Evolutionary conservation across 306 rosid species (phyloP).

Genomic region (Lathyrus sativus): DNA sequence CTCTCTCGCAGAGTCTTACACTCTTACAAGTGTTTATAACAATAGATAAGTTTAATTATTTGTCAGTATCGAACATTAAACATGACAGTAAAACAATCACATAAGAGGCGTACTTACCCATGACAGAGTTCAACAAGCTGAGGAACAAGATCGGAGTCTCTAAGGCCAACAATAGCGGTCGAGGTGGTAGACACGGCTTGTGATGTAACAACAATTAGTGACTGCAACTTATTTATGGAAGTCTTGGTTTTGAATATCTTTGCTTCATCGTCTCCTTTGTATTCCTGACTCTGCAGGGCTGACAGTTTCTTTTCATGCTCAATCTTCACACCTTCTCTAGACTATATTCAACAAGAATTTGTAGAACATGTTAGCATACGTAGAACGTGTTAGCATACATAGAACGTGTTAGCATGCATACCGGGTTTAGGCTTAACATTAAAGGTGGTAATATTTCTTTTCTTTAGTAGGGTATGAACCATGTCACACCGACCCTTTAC

Average conservation of each 20-base stretch:
- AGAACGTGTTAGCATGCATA: neutral
- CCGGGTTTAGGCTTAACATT: too few species aligned
- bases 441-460: neutral
- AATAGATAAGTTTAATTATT: neutral
- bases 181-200: slow-evolving; percentile 97
- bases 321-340: slow-evolving; percentile 91
- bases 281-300: slow-evolving; percentile 80
- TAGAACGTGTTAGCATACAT: neutral
- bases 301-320: slow-evolving; percentile 88
- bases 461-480: neutral
- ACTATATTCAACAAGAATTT: slow-evolving; percentile 52
- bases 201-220: slow-evolving; percentile 84
- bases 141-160: slow-evolving; percentile 94
- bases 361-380: slow-evolving; percentile 44
- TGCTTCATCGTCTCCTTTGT: slow-evolving; percentile 87
- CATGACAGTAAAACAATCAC: slow-evolving; percentile 28
- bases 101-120: slow-evolving; percentile 71
- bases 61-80: slow-evolving; percentile 4
- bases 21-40: neutral
- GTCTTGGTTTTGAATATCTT: slow-evolving; percentile 92
- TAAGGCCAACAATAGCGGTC: slow-evolving; percentile 68
- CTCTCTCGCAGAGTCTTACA: neutral
- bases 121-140: slow-evolving; percentile 93
- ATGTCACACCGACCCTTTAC: neutral
- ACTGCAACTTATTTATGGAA: slow-evolving; percentile 79